Evolutionary conservation across 2,329 filamentous ascomycete species (phyloP), one percentile per base, ranked within the genome.

Genomic region (Pyricularia pennisetigena): DNA sequence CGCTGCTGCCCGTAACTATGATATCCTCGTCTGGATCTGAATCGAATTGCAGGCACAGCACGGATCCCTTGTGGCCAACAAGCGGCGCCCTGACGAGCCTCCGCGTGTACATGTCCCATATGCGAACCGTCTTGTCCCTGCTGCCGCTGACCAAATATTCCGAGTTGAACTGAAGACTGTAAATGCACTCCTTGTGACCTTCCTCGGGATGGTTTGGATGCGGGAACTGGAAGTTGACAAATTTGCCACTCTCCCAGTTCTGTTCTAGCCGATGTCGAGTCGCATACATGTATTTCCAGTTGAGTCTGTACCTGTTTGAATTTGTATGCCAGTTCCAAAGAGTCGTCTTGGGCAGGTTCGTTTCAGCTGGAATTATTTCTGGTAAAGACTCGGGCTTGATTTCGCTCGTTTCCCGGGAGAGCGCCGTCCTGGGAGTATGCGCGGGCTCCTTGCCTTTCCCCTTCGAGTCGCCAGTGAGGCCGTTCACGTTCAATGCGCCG

Each of bases 31-130:
- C 87, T 0, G 92, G 90, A 67, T 90, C 88, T 3, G 94, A 90
- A 75, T 99, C 95, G 75, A 98, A 99, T 74, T 99, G 95, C 30
- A 99, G 83, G 75, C 95, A 99, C 12, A 99, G 80, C 0, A 99
- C 95, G 0, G 94, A 98, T 16, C 93, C 94, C 12, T 79, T 80
- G 76, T 99, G 95, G 3, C 91, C 94, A 5, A 80, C 75, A 9
- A 99, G 81, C 1, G 93, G 92, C n/a, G 84, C 82, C 41, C 89
- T 83, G 23, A 90, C 82, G n/a, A 97, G 82, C 49, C 94, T 87
- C 69, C 90, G 88, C 0, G 91, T 96, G 63, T 91, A 86, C 71
- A 98, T 81, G 76, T 97, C 88, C 95, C 95, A 99, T 66, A 97
- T 89, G 59, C 94, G 88, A 71, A 99, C 86, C 0, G 92, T 92